Evolutionary conservation across 768 basidiomycete species (phyloP), one percentile per base, ranked within the genome.

Genomic region (Sistotremastrum suecicum): DNA sequence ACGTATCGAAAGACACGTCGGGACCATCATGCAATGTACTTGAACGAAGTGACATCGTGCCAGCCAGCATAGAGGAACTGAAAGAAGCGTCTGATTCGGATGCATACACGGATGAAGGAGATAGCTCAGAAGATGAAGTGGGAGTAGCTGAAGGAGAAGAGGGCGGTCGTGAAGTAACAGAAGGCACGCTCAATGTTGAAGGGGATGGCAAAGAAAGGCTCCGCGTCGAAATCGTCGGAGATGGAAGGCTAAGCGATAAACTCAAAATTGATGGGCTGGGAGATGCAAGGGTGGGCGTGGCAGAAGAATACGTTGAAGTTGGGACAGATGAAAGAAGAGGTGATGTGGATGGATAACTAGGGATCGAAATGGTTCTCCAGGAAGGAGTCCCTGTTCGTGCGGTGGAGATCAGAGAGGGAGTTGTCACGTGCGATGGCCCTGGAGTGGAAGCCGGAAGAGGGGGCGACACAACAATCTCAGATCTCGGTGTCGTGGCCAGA

Each of bases 21-120:
- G 54, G 57, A 3, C 68, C 72, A 39, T 88, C 83, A 1, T 71
- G 75, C 39, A 85, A 57, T 0, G 65, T 63, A 4, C 63, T 51
- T 4, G 69, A 67, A 40, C 63, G 68, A 4, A 52, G 3, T 74
- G 64, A 20, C 80, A 79, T 11, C 80, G 82, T 2, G 86, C 85
- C 1, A 84, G 78, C 66, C 28, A 89, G 64, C n/a, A 82, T 63
- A 1, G 83, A 82, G 0, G 86, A 86, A 20, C 87, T 84, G 50
- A 81, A 88, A 0, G 85, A 80, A 7, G 67, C 56, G 45, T 83
- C 76, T 0, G 78, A 80, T 53, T 77, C 78, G 3, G 69, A 58
- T 2, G 71, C 76, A 80, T 82, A 87, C 29, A 66, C 53, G 39
- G 70, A 66, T 46, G 63, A 61, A 41, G 63, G 59, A 20, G 20